phyloP scores from a whole-genome alignment of 495 filamentous ascomycete genomes.

The Annulohypoxylon bovei region DNA sequence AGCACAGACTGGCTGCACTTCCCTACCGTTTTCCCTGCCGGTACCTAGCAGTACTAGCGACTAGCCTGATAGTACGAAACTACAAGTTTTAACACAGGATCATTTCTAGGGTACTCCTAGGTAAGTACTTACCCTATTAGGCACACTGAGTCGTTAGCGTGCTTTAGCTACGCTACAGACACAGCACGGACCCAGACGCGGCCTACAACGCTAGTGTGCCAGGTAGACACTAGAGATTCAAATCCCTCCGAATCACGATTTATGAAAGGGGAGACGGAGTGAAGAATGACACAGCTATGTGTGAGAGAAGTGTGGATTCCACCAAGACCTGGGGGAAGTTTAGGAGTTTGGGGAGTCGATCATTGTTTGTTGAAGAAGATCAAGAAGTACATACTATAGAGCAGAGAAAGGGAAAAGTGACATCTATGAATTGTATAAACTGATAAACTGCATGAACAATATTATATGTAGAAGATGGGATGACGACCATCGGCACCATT shows the following conservation, averaged over 20 bases:
- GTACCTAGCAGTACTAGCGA: too few species aligned
- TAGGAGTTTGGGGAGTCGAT: constrained; percentile 1
- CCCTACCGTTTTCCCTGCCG: neutral
- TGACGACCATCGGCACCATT: too few species aligned
- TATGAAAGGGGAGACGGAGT: constrained; percentile 41
- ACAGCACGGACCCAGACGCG: constrained; percentile 33
- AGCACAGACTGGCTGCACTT: neutral
- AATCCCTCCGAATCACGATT: constrained; percentile 31
- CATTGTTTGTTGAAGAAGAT: constrained; percentile 2
- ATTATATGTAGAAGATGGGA: neutral
- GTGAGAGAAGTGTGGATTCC: constrained; percentile 43
- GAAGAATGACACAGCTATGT: constrained; percentile 41
- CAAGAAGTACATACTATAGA: neutral
- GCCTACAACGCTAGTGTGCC: constrained; percentile 35
- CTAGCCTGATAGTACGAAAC: neutral
- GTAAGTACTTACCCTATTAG: constrained; percentile 34
- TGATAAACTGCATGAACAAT: too few species aligned
- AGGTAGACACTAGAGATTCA: constrained; percentile 44
- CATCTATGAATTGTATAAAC: too few species aligned
- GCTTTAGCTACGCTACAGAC: constrained; percentile 39
- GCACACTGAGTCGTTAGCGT: constrained; percentile 41
- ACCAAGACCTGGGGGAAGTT: constrained; percentile 9
- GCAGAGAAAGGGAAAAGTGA: neutral
- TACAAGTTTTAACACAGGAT: neutral
- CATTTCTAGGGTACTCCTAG: neutral